These are phyloP conservation scores for Exophiala lecanii-corni DNA, from an alignment of 2,329 filamentous ascomycete species.

Conservation along the genomic window DNA sequence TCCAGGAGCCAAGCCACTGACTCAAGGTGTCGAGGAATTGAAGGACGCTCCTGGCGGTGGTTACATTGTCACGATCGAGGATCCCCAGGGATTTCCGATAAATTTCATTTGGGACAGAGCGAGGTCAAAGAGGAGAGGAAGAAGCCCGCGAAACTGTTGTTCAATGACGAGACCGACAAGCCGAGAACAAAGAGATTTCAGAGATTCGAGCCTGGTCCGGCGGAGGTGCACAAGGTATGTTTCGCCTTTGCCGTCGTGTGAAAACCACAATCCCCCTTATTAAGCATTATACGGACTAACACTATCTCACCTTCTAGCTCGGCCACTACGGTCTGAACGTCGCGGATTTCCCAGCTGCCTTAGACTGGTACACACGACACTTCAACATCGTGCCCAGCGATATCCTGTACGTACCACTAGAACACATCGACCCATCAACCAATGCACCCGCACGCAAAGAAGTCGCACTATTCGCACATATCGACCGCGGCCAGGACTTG, in stretches of 20 bases:
- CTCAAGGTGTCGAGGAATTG: constrained; percentile 25
- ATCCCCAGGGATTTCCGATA: constrained; percentile 28
- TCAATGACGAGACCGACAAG: constrained; percentile 37
- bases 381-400: constrained; percentile 48
- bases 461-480: constrained; percentile 45
- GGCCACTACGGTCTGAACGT: constrained; percentile 46
- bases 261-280: neutral
- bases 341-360: constrained; percentile 33
- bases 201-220: constrained; percentile 44
- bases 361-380: constrained; percentile 42
- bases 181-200: constrained; percentile 37
- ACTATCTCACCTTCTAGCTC: constrained; percentile 26
- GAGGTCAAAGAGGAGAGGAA: constrained; percentile 16
- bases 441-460: constrained; percentile 22
- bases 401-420: constrained; percentile 35
- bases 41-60: constrained; percentile 27
- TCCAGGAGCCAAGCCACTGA: constrained; percentile 17
- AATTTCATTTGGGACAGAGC: constrained; percentile 28
- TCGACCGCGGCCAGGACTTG: constrained; percentile 44
- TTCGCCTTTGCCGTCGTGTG: neutral
- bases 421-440: constrained; percentile 17
- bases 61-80: constrained; percentile 24
- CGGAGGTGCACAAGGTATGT: constrained; percentile 43
- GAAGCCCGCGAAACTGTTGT: constrained; percentile 30
- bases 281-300: neutral